phyloP scores from a whole-genome alignment of 2,329 filamentous ascomycete genomes.

The Pseudogymnoascus sp. region DNA sequence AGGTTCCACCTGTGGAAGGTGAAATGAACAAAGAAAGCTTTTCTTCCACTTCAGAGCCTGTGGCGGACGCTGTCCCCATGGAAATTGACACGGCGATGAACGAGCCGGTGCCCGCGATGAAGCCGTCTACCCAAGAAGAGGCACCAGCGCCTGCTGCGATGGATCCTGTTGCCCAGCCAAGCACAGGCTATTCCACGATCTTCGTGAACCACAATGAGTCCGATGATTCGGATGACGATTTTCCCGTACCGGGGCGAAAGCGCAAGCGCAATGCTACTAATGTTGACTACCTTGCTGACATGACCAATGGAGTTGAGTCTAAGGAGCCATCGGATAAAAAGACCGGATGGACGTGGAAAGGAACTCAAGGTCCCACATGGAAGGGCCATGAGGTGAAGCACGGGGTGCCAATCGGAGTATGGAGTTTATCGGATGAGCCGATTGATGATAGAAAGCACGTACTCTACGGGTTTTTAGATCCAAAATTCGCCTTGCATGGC shows the following conservation, averaged over 20 bases:
- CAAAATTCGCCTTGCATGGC: conserved; percentile 51
- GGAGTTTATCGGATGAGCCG: conserved; percentile 48
- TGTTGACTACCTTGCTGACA: conserved; percentile 12
- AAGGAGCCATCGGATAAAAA: background rate
- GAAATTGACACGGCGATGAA: background rate
- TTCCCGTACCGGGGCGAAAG: conserved; percentile 40
- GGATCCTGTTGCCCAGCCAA: background rate
- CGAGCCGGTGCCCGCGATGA: background rate
- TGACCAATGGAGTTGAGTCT: background rate
- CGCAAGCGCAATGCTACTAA: conserved; percentile 46
- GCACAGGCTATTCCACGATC: conserved; percentile 14
- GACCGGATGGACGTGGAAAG: background rate
- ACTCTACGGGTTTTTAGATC: conserved; percentile 55
- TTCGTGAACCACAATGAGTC: conserved; percentile 16
- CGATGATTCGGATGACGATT: conserved; percentile 30
- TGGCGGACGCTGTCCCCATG: too few species aligned
- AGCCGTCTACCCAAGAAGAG: background rate
- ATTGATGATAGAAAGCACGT: conserved; percentile 44
- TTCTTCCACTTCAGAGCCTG: background rate
- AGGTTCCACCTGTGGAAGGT: background rate
- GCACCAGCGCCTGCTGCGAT: background rate
- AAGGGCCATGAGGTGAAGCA: conserved; percentile 17
- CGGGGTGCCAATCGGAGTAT: conserved; percentile 43
- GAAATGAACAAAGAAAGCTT: background rate
- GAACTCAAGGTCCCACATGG: background rate